Evolutionary conservation across 139 green algal species (phyloP).

Genomic region (Haematococcus sp.): DNA sequence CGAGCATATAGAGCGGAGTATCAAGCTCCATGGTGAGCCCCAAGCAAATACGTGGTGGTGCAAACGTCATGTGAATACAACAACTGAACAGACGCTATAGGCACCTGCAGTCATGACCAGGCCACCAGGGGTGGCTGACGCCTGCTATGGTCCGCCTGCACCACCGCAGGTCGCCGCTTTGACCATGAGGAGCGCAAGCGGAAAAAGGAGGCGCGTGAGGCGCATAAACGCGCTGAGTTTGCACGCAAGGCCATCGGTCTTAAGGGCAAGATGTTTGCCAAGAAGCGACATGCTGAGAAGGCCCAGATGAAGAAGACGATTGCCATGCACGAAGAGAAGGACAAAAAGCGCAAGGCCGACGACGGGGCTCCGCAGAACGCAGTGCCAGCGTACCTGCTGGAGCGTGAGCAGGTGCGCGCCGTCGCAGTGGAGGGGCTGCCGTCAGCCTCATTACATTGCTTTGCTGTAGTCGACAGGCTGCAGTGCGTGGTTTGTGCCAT

Average conservation of each 20-base stretch:
- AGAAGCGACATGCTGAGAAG: conserved; percentile 98
- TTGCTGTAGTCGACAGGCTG: too few relatives aligned
- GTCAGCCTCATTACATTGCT: too few relatives aligned
- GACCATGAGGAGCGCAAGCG: conserved; percentile 91
- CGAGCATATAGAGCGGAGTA: conserved; percentile 97
- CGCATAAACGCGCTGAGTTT: conserved; percentile 84
- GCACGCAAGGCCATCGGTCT: conserved; percentile 86
- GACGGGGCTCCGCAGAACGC: conserved; percentile 84
- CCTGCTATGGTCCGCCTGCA: too few relatives aligned
- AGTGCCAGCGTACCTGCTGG: conserved; percentile 96
- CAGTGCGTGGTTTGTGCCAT: too few relatives aligned
- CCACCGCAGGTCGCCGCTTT: conserved; percentile 16
- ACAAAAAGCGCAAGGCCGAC: conserved; percentile 91
- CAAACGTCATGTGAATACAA: too few relatives aligned
- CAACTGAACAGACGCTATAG: too few relatives aligned
- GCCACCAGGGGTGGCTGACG: background rate
- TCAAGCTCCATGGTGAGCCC: conserved; percentile 86
- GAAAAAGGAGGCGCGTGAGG: conserved; percentile 92
- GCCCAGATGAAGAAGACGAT: conserved; percentile 98
- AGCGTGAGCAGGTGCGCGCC: conserved; percentile 87
- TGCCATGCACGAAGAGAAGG: conserved; percentile 94
- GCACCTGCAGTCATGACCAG: too few relatives aligned
- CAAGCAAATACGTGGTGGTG: background rate
- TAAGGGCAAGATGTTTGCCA: conserved; percentile 97
- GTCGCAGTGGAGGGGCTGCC: background rate